phyloP scores from a whole-genome alignment of 169 alveolate species.

The Blepharisma undulans region DNA sequence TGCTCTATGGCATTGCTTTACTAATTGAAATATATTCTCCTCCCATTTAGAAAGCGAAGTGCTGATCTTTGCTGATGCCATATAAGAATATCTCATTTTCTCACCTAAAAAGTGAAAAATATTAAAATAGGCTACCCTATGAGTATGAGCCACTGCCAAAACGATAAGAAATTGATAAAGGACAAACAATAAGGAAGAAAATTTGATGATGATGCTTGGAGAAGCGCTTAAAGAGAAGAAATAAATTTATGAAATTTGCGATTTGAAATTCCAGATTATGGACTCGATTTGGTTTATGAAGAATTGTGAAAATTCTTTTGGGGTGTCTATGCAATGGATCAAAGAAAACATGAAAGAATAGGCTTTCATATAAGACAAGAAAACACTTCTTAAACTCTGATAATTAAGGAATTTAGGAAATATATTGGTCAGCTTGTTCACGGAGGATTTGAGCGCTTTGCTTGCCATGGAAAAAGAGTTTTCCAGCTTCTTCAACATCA shows the following conservation, averaged over 20 bases:
- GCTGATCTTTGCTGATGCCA: no score
- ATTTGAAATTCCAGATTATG: neutral
- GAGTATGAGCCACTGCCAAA: no score
- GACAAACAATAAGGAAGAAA: no score
- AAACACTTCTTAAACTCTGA: neutral
- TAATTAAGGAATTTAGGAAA: conserved; percentile 43
- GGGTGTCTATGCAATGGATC: conserved; percentile 47
- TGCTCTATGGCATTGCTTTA: no score
- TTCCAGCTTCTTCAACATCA: conserved; percentile 94
- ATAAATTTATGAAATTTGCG: neutral
- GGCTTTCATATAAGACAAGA: conserved; percentile 15
- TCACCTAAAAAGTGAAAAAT: no score
- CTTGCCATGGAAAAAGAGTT: conserved; percentile 96
- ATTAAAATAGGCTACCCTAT: no score
- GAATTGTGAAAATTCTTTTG: conserved; percentile 30
- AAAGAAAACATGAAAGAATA: conserved; percentile 8
- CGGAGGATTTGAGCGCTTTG: conserved; percentile 95
- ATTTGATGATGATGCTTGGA: neutral
- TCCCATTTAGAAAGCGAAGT: no score
- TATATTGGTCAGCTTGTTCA: conserved; percentile 91
- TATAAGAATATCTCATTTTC: no score
- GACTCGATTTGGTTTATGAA: conserved; percentile 1
- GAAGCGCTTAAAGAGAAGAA: neutral
- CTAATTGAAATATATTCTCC: no score
- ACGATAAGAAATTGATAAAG: no score